Evolutionary conservation across 768 basidiomycete genomes (phyloP).

Genomic region (Leccinum subgranulosum): DNA sequence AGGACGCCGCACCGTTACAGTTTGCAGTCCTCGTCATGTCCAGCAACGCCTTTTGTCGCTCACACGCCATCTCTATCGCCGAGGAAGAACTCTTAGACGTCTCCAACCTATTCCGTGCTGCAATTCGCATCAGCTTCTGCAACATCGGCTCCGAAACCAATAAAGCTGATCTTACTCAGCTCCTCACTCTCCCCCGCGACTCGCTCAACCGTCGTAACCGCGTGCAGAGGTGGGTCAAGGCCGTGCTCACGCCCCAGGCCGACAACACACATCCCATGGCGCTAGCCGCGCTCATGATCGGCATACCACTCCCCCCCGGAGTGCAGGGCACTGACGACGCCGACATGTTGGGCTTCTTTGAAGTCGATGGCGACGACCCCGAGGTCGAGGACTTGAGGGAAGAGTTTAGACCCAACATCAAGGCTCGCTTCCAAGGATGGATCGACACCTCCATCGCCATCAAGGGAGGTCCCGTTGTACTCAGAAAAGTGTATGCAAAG

Average conservation of each 20-base stretch:
- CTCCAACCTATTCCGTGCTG: conserved; percentile 39
- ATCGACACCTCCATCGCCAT: conserved; percentile 35
- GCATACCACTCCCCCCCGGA: conserved; percentile 40
- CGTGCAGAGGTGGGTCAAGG: conserved; percentile 51
- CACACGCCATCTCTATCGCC: conserved; percentile 40
- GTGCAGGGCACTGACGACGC: conserved; percentile 38
- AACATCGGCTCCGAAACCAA: conserved; percentile 42
- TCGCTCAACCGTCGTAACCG: conserved; percentile 43
- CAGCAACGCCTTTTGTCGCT: conserved; percentile 21
- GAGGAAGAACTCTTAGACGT: conserved; percentile 53
- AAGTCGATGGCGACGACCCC: conserved; percentile 49
- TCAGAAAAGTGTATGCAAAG: conserved; percentile 43
- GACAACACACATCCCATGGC: conserved; percentile 49
- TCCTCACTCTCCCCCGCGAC: conserved; percentile 41
- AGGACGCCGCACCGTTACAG: conserved; percentile 48
- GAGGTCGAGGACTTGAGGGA: conserved; percentile 60
- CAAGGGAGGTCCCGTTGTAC: conserved; percentile 36
- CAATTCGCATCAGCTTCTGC: conserved; percentile 45
- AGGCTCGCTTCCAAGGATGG: conserved; percentile 60
- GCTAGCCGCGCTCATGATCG: conserved; percentile 66
- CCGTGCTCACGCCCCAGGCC: conserved; percentile 38
- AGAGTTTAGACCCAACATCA: conserved; percentile 57
- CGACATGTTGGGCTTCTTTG: conserved; percentile 50
- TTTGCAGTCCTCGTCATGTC: conserved; percentile 41
- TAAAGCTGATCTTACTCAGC: conserved; percentile 40